Percentiles rank a stretch among this genome's conserved stretches.
These are phyloP conservation scores for Thelonectria rubi DNA, from an alignment of 2,329 filamentous ascomycete species.

Conservation along the genomic window DNA sequence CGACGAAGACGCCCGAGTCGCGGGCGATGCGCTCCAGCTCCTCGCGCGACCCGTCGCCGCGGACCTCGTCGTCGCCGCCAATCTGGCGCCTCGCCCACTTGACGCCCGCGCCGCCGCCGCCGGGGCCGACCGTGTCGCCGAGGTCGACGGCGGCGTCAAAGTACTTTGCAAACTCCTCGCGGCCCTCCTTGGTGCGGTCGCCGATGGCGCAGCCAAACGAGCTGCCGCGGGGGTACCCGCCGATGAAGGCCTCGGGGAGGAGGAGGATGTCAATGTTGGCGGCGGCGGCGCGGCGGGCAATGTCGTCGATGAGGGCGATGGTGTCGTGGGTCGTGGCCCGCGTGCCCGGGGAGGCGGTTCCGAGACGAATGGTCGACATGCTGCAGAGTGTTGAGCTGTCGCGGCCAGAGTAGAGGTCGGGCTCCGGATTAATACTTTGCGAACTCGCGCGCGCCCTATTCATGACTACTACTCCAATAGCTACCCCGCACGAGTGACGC, in stretches of 20 bases:
- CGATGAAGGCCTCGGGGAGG: constrained; percentile 91
- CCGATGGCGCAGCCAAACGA: constrained; percentile 81
- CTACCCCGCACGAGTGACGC: no score
- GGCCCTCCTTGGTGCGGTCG: constrained; percentile 70
- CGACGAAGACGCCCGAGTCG: constrained; percentile 83
- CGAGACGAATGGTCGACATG: constrained; percentile 57
- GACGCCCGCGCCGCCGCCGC: constrained; percentile 71
- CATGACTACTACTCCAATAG: no score
- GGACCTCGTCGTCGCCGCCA: constrained; percentile 42
- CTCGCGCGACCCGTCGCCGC: constrained; percentile 75
- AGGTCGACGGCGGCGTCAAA: constrained; percentile 83
- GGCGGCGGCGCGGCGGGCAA: constrained; percentile 70
- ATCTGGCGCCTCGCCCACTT: constrained; percentile 75
- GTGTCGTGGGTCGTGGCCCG: constrained; percentile 65
- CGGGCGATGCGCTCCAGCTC: constrained; percentile 78
- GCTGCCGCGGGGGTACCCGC: constrained; percentile 87
- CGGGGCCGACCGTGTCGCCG: constrained; percentile 73
- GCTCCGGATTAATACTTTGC: no score
- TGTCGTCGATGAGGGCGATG: constrained; percentile 69
- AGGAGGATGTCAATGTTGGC: constrained; percentile 73
- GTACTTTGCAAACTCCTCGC: constrained; percentile 85
- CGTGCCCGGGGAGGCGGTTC: constrained; percentile 64
- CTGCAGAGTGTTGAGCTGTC: not conserved
- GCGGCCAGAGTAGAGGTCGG: no score
- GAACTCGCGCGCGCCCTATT: no score